Evolutionary conservation across 1,139 yeast species (phyloP).

Genomic region (Yamadazyma siamensis): DNA sequence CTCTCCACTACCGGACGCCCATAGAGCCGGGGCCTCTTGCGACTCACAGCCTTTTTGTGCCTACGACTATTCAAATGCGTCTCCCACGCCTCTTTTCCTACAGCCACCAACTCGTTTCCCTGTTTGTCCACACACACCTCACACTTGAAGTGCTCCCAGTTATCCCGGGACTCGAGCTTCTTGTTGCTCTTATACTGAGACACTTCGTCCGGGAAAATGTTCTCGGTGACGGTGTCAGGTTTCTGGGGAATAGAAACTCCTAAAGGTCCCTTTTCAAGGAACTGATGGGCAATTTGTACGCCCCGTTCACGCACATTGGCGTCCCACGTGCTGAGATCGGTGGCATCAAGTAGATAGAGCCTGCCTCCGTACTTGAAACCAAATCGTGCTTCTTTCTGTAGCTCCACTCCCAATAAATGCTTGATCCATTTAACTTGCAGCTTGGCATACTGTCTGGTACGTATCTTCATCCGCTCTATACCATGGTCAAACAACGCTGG

Average conservation of each 20-base stretch:
- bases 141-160: conserved; percentile 75
- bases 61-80: conserved; percentile 65
- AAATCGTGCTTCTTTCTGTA: conserved; percentile 49
- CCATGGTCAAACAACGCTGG: conserved; percentile 37
- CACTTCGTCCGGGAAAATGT: conserved; percentile 25
- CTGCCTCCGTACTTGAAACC: conserved; percentile 57
- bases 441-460: conserved; percentile 85
- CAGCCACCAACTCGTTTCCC: conserved; percentile 57
- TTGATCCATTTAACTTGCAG: conserved; percentile 92
- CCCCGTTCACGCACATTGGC: conserved; percentile 57
- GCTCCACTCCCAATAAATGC: conserved; percentile 64
- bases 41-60: conserved; percentile 31
- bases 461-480: conserved; percentile 71
- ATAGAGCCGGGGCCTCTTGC: too few species aligned
- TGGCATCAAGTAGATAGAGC: conserved; percentile 70
- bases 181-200: conserved; percentile 32
- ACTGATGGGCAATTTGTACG: conserved; percentile 40
- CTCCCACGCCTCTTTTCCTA: conserved; percentile 73
- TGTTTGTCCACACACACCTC: conserved; percentile 58
- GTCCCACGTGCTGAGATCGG: conserved; percentile 63
- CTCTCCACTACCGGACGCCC: too few species aligned
- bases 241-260: conserved; percentile 26
- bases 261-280: conserved; percentile 26
- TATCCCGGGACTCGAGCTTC: conserved; percentile 31
- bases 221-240: conserved; percentile 39